phyloP scores from a whole-genome alignment of 176 grass and related monocot genomes.

The Phyllostachys edulis region DNA sequence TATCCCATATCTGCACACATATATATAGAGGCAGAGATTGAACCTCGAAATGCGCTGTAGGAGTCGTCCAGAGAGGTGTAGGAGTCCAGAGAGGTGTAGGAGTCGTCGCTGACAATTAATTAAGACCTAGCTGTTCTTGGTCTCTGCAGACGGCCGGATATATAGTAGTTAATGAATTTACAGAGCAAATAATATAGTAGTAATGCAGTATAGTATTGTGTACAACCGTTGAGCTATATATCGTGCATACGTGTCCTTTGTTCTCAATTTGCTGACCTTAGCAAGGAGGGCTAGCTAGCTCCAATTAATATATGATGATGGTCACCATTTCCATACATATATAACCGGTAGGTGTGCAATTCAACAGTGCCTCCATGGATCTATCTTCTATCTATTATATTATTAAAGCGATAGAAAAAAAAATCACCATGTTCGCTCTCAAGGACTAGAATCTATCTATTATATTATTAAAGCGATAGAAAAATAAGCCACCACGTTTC shows the following conservation, averaged over 20 bases:
- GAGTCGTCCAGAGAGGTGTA: background rate
- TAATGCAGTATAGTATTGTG: background rate
- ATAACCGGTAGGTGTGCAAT: no score
- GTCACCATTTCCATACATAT: no score
- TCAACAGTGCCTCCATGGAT: no score
- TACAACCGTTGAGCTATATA: background rate
- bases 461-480: no score
- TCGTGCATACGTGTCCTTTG: background rate
- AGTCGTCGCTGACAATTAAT: background rate
- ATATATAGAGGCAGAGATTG: background rate
- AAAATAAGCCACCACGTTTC: no score
- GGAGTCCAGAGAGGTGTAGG: no score
- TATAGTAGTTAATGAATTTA: background rate
- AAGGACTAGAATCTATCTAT: no score
- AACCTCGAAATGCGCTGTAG: background rate
- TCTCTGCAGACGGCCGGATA: constrained; percentile 21
- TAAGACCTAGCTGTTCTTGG: constrained; percentile 18
- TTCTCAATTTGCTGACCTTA: background rate
- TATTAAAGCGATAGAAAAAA: no score
- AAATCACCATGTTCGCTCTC: no score
- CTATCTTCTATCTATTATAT: no score
- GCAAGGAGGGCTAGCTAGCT: background rate
- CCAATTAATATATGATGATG: background rate
- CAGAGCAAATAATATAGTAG: background rate
- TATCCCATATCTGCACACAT: background rate